These are phyloP conservation scores for Phialocephala sp. DNA, from an alignment of 2,329 filamentous ascomycete genomes.

Conservation along the genomic window DNA sequence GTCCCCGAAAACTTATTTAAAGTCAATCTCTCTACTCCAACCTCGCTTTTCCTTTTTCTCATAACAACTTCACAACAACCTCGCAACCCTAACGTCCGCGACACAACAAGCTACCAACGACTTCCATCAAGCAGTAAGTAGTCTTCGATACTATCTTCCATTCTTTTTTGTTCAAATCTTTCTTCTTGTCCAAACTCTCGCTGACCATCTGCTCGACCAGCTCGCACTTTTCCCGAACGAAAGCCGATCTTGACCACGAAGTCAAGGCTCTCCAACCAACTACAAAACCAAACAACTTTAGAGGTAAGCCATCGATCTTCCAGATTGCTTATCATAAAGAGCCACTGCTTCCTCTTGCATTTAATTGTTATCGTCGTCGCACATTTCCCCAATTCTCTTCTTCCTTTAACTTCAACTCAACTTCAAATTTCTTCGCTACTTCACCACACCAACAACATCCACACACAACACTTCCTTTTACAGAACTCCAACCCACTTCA, in stretches of 20 bases:
- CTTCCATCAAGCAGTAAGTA: not conserved
- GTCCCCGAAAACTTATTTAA: conserved; percentile 22
- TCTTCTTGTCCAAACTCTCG: conserved; percentile 4
- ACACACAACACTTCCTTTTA: not conserved
- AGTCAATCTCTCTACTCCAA: conserved; percentile 2
- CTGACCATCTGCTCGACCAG: conserved; percentile 8
- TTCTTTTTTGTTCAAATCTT: not conserved
- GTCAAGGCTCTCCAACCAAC: not conserved
- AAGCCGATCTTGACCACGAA: conserved; percentile 1
- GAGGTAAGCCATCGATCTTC: not conserved
- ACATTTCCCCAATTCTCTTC: not conserved
- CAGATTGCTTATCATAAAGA: too few species aligned
- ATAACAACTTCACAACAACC: conserved; percentile 15
- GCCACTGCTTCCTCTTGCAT: not conserved
- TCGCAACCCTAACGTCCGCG: conserved; percentile 11
- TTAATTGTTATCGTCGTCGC: not conserved
- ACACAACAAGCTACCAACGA: not conserved
- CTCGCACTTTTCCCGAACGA: not conserved
- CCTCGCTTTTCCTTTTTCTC: conserved; percentile 12
- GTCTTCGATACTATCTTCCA: not conserved
- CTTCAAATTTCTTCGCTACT: not conserved
- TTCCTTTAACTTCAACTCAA: not conserved
- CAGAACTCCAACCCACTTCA: not conserved
- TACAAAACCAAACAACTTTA: not conserved
- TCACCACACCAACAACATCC: not conserved